Base-by-base conservation (phyloP, 2,329 filamentous ascomycete genomes). In the Fusarium caatingaense region DNA sequence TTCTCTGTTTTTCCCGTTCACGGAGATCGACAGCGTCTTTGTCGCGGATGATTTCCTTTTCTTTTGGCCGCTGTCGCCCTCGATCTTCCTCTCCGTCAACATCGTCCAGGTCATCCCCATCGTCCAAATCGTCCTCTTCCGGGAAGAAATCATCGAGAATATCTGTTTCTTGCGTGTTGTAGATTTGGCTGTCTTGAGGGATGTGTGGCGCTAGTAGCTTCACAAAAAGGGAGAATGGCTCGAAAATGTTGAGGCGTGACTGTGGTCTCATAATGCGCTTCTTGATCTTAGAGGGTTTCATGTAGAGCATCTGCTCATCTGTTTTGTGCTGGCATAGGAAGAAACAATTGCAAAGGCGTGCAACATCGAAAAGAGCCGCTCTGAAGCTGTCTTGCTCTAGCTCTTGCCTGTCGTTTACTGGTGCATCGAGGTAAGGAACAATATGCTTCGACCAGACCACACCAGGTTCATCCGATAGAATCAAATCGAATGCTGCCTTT, bases 1-100 rank as follows among this genome's bases (percentile, higher is more conserved):
- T 77, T 56, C 88, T 86, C n/a, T 80, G 78, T 56, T 82, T 80
- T 53, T 90, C 89, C 56, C 80, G 83, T 50, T 87, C 82, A 71
- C 91, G 86, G 32, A 88, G 81, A 42, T 85, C 81, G 44, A 86
- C 81, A 1, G 86, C 79, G 18, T 74, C 76, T 40, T 75, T 79
- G 60, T 82, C 73, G 18, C 77, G 78, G 3, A 82, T 66, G 30
- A 82, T 79, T 56, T 80, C 78, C 40, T 74, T 79, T 63, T 80
- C 77, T 49, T 74, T 80, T 12, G 55, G 56, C 30, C 66, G 79
- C 23, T 76, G 75, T 20, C 59, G 30, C 40, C 67, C 72, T 8
- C 59, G 72, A 16, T 61, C 72, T 9, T 61, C 42, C 21, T 71
- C 73, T 5, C 72, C 69, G 3, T 72, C 56, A 5, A 45, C 72